Conservation (phyloP, 2,329 filamentous ascomycete genomes). For the Neurospora sp. region DNA sequence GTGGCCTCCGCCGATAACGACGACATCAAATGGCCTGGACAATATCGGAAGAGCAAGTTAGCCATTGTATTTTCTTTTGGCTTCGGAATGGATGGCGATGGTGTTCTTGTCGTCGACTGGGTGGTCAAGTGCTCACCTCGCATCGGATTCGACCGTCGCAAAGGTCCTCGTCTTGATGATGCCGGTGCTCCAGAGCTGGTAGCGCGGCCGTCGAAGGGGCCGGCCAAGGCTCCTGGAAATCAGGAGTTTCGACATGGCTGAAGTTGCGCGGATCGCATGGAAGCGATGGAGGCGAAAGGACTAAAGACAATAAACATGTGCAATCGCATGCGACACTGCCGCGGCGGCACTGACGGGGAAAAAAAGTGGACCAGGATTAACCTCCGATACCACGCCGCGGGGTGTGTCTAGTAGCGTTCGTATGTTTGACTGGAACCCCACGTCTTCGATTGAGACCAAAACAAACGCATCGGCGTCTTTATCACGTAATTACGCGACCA, state of each 20-base stretch:
- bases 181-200: not conserved
- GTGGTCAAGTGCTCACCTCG: slow-evolving; percentile 7
- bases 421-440: not conserved
- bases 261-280: not conserved
- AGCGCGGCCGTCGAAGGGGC: slow-evolving; percentile 7
- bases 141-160: slow-evolving; percentile 13
- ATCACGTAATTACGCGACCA: not conserved
- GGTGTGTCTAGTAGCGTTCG: not conserved
- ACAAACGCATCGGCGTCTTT: not conserved
- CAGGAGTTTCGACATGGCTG: slow-evolving; percentile 13
- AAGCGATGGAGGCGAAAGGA: not conserved
- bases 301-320: not conserved
- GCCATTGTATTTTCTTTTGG: too few species aligned
- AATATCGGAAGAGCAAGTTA: not conserved
- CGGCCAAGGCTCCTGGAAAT: slow-evolving; percentile 13
- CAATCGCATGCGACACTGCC: not conserved
- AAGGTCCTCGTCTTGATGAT: slow-evolving; percentile 9
- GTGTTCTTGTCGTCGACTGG: not conserved
- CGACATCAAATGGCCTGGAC: slow-evolving; percentile 68
- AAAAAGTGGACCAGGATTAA: not conserved
- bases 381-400: not conserved
- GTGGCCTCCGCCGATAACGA: slow-evolving; percentile 93
- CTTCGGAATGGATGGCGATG: too few species aligned
- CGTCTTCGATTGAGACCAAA: not conserved
- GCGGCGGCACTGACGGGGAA: not conserved